A percentile compares a stretch with the other conserved stretches of the same genome.
These are phyloP conservation scores for Acrocalymma vagum DNA, from an alignment of 2,329 filamentous ascomycete species.

Conservation along the genomic window DNA sequence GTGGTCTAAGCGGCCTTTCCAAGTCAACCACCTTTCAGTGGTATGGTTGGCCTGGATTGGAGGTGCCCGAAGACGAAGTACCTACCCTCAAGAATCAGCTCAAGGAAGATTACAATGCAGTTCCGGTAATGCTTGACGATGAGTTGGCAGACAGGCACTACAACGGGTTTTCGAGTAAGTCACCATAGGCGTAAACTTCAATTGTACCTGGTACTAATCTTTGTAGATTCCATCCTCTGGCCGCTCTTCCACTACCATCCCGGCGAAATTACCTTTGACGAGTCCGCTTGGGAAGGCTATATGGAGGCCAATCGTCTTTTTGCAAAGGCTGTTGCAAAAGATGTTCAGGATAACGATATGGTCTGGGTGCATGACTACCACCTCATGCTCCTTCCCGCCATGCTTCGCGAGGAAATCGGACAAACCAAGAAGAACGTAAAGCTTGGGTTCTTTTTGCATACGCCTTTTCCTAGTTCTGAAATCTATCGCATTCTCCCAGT, in stretches of 20 bases:
- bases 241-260: constrained; percentile 99
- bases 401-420: constrained; percentile 91
- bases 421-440: constrained; percentile 87
- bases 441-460: constrained; percentile 98
- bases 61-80: constrained; percentile 86
- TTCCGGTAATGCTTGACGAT: constrained; percentile 92
- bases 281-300: constrained; percentile 92
- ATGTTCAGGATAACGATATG: constrained; percentile 91
- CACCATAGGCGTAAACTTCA: background rate
- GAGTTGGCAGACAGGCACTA: constrained; percentile 95
- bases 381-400: constrained; percentile 93
- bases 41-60: constrained; percentile 97
- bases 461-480: constrained; percentile 94
- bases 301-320: constrained; percentile 92
- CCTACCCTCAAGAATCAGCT: constrained; percentile 77
- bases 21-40: constrained; percentile 96
- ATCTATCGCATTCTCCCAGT: constrained; percentile 97
- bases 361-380: constrained; percentile 99
- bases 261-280: constrained; percentile 97
- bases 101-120: constrained; percentile 86
- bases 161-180: constrained; percentile 94
- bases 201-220: constrained; percentile 14
- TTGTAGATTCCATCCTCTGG: constrained; percentile 89
- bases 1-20: constrained; percentile 87
- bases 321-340: constrained; percentile 83